These are phyloP conservation scores for Lyophyllum shimeji DNA, from an alignment of 768 basidiomycete genomes.

Conservation along the genomic window DNA sequence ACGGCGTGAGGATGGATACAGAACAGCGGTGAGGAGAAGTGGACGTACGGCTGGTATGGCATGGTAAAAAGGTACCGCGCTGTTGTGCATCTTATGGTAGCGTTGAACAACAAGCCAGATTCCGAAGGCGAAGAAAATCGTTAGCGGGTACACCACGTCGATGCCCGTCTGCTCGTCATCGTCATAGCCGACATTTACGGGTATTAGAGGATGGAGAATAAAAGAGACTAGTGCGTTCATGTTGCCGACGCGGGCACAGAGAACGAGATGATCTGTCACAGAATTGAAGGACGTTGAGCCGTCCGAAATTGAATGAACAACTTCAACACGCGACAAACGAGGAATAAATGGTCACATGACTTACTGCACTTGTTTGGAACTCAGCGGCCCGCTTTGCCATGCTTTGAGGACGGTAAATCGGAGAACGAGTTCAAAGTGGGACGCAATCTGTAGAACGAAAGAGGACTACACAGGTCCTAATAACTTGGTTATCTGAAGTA, in stretches of 20 bases:
- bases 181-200: slow-evolving; percentile 47
- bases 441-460: no score
- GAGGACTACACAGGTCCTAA: not conserved
- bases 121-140: slow-evolving; percentile 72
- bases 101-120: slow-evolving; percentile 79
- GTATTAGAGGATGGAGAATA: slow-evolving; percentile 54
- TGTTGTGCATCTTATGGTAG: slow-evolving; percentile 72
- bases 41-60: slow-evolving; percentile 57
- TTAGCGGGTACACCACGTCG: slow-evolving; percentile 66
- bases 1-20: not conserved
- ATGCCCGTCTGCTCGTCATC: slow-evolving; percentile 49
- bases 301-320: not conserved
- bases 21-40: slow-evolving; percentile 1
- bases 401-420: no score
- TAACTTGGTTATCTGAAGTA: not conserved
- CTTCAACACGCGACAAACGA: slow-evolving; percentile 14
- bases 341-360: slow-evolving; percentile 4
- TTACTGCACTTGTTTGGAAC: not conserved
- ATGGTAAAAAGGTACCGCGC: slow-evolving; percentile 66
- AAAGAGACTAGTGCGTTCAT: slow-evolving; percentile 49
- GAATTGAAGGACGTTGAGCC: not conserved
- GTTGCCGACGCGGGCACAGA: slow-evolving; percentile 14
- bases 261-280: not conserved
- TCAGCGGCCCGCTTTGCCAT: no score
- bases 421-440: not conserved